Conservation (phyloP, 2,329 filamentous ascomycete genomes). For the Chalaropsis thielavioides region DNA sequence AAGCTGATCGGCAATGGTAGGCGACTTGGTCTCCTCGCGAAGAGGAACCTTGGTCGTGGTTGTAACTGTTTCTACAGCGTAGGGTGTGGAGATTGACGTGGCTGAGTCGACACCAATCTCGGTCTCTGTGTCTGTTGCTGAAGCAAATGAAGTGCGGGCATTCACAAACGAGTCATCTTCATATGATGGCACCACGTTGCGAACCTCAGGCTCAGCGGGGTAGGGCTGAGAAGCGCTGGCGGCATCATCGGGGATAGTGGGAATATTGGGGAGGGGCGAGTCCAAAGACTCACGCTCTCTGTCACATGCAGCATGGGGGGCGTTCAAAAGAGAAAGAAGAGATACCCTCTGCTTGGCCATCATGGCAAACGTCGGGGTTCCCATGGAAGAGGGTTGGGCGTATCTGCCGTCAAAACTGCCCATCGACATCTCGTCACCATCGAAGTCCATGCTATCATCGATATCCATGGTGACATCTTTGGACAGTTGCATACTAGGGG, state of each 20-base stretch:
- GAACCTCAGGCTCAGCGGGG: slow-evolving; percentile 19
- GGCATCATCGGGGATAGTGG: slow-evolving; percentile 13
- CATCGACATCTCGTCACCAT: slow-evolving; percentile 21
- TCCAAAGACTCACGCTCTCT: neutral
- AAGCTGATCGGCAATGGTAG: slow-evolving; percentile 13
- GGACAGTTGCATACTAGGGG: neutral
- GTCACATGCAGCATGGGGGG: slow-evolving; percentile 28
- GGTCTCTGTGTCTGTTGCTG: neutral
- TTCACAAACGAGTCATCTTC: slow-evolving; percentile 16
- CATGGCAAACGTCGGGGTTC: slow-evolving; percentile 44
- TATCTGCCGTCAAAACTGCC: slow-evolving; percentile 24
- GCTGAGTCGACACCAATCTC: neutral
- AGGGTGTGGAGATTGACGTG: neutral
- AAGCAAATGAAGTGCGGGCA: slow-evolving; percentile 29
- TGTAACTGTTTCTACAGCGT: slow-evolving; percentile 31
- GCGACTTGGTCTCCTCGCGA: slow-evolving; percentile 29
- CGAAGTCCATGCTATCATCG: slow-evolving; percentile 19
- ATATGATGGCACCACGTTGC: slow-evolving; percentile 25
- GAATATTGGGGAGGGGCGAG: slow-evolving; percentile 7
- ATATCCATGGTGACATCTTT: slow-evolving; percentile 19
- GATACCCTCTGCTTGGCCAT: slow-evolving; percentile 40
- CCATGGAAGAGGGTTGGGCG: slow-evolving; percentile 46
- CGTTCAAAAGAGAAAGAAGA: slow-evolving; percentile 46
- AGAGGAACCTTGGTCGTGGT: slow-evolving; percentile 39
- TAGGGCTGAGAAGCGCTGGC: slow-evolving; percentile 16